Conservation (phyloP, 2,329 filamentous ascomycete species). For the Alternaria sp. region DNA sequence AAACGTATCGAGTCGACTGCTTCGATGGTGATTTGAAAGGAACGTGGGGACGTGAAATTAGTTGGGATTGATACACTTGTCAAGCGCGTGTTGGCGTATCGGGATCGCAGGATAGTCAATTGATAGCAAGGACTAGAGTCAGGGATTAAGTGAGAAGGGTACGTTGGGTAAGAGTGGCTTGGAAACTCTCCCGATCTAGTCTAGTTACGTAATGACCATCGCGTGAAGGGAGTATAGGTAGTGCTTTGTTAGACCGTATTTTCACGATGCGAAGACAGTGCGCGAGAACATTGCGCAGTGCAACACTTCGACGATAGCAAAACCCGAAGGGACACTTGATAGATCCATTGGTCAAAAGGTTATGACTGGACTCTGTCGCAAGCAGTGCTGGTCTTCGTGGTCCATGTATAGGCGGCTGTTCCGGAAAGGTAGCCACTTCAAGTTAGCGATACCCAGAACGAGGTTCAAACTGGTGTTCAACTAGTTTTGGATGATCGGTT, state of each 20-base stretch:
- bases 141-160: too few species aligned
- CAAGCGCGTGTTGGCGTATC: rapidly evolving
- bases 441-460: too few species aligned
- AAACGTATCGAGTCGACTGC: rapidly evolving
- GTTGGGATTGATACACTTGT: background rate
- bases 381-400: background rate
- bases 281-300: background rate
- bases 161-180: rapidly evolving
- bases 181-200: background rate
- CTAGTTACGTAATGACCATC: rapidly evolving
- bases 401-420: too few species aligned
- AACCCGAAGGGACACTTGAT: rapidly evolving
- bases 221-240: background rate
- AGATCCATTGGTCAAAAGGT: rapidly evolving
- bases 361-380: rapidly evolving
- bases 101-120: rapidly evolving
- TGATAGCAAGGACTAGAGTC: too few species aligned
- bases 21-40: background rate
- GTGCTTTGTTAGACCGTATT: background rate
- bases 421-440: too few species aligned
- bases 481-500: too few species aligned
- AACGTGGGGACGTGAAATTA: background rate
- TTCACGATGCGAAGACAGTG: background rate
- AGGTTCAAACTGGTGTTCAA: too few species aligned
- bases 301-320: background rate